phyloP scores from a whole-genome alignment of 345 rosid species.

The Boechera stricta region DNA sequence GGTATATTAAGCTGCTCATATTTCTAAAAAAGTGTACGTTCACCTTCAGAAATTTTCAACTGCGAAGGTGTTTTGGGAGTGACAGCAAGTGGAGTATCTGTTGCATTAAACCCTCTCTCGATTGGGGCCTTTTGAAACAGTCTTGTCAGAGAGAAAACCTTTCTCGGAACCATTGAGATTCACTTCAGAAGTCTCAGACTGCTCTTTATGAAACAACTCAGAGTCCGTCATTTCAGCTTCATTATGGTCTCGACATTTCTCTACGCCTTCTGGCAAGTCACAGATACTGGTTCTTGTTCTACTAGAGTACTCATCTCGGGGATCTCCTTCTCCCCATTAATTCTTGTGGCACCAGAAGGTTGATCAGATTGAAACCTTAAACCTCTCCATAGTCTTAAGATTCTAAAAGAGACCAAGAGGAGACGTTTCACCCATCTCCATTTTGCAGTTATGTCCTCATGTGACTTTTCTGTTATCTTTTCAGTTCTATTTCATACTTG shows the following conservation, averaged over 20 bases:
- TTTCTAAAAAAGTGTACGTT: constrained; percentile 13
- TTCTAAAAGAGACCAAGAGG: no score
- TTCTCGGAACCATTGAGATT: constrained; percentile 42
- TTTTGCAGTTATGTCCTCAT: no score
- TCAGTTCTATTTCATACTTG: no score
- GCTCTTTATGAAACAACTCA: constrained; percentile 30
- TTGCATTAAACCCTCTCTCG: constrained; percentile 21
- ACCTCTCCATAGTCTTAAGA: no score
- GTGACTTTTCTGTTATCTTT: no score
- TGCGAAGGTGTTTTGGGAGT: constrained; percentile 52
- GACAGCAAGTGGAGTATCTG: constrained; percentile 46
- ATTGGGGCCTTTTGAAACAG: constrained; percentile 32
- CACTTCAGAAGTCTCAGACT: constrained; percentile 33
- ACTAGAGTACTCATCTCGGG: constrained; percentile 28
- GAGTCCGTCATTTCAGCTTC: constrained; percentile 37
- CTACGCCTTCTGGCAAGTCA: constrained; percentile 38
- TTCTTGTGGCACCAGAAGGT: constrained; percentile 30
- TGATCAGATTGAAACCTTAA: background rate
- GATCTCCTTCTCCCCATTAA: constrained; percentile 37
- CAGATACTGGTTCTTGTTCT: constrained; percentile 18
- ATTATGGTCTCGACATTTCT: constrained; percentile 49
- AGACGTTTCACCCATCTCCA: no score
- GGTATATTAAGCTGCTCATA: constrained; percentile 4
- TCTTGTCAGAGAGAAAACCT: constrained; percentile 36
- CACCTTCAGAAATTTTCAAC: constrained; percentile 48